Base-by-base conservation (phyloP, 805 yeast species). In the Yamadazyma sp. region DNA sequence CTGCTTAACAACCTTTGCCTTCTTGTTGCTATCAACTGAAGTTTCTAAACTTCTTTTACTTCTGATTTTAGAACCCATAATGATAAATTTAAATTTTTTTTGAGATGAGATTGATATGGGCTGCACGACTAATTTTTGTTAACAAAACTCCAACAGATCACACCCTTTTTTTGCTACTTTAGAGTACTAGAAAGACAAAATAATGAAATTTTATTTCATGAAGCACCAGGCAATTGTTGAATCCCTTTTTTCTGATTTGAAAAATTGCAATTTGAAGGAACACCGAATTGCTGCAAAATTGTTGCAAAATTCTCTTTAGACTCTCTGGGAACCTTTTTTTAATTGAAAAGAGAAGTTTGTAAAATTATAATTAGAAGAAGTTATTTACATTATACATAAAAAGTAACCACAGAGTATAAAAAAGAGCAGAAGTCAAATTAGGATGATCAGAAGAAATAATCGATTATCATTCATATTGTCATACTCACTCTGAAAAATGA, bases 31-130 rank as follows among this genome's bases (percentile, higher is more conserved):
- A 33, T 37, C 30, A 42, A 40, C 57, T 50, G 16, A 41, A 13
- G 33, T 37, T 34, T 37, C 40, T 30, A 46, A 39, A 9, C 59
- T 27, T 45, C 68, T 56, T 44, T 61, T 63, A n/a, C 64, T 64
- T 47, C 52, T 62, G 13, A 44, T 48, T 35, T 43, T 47, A 23
- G 46, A 13, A 21, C 38, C 46, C 46, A 42, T 42, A 14, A 19
- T 33, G 29, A n/a, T 21, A 12, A 7, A 16, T 16, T 23, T 22
- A 17, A 13, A 21, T 23, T 14, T 27, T 27, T 34, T 34, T 38
- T 35, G 38, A 35, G 33, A 37, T 38, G 49, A 40, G 45, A 36
- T 36, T 38, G 27, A 13, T 33, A 27, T 26, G 16, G 4, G 13
- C 9, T 13, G 18, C 33, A 30, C 33, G 28, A 31, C 33, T 6